These are phyloP conservation scores for Ganoderma resinaceum DNA, from an alignment of 1,284 basidiomycete genomes.

Conservation along the genomic window DNA sequence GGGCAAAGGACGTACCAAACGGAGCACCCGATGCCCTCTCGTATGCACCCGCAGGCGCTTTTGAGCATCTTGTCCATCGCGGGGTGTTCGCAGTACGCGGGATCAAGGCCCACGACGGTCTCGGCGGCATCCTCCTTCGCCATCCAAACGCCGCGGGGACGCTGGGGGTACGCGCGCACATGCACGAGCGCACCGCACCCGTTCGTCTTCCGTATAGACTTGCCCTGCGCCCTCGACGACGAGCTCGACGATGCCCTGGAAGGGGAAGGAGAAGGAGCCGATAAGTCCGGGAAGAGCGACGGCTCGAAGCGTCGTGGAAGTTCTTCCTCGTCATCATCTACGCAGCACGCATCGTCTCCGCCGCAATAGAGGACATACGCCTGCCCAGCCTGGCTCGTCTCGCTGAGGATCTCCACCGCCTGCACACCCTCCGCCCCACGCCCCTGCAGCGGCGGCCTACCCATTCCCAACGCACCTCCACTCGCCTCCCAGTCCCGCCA, in stretches of 20 bases:
- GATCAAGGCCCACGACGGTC: slow-evolving; percentile 57
- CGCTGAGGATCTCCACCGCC: slow-evolving; percentile 34
- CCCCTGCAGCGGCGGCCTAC: slow-evolving; percentile 28
- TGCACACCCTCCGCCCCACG: slow-evolving; percentile 24
- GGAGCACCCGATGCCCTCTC: slow-evolving; percentile 69
- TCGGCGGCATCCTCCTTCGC: slow-evolving; percentile 57
- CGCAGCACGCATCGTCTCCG: slow-evolving; percentile 33
- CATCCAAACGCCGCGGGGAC: slow-evolving; percentile 60
- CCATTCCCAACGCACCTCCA: neutral
- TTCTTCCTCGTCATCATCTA: slow-evolving; percentile 29
- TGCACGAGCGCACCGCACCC: slow-evolving; percentile 71
- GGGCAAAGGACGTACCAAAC: slow-evolving; percentile 54
- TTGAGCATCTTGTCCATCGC: slow-evolving; percentile 55
- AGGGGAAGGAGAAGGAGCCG: slow-evolving; percentile 26
- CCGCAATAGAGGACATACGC: slow-evolving; percentile 61
- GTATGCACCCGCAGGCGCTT: slow-evolving; percentile 66
- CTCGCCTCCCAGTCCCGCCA: slow-evolving; percentile 33
- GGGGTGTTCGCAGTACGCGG: slow-evolving; percentile 58
- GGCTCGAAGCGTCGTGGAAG: slow-evolving; percentile 29
- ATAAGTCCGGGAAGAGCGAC: slow-evolving; percentile 25
- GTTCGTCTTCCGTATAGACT: slow-evolving; percentile 43
- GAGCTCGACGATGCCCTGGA: slow-evolving; percentile 47
- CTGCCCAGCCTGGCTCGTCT: slow-evolving; percentile 29
- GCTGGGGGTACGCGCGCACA: slow-evolving; percentile 56
- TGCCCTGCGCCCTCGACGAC: slow-evolving; percentile 37